Conservation (phyloP, 768 basidiomycete genomes). For the Leccinum pellstonianum region DNA sequence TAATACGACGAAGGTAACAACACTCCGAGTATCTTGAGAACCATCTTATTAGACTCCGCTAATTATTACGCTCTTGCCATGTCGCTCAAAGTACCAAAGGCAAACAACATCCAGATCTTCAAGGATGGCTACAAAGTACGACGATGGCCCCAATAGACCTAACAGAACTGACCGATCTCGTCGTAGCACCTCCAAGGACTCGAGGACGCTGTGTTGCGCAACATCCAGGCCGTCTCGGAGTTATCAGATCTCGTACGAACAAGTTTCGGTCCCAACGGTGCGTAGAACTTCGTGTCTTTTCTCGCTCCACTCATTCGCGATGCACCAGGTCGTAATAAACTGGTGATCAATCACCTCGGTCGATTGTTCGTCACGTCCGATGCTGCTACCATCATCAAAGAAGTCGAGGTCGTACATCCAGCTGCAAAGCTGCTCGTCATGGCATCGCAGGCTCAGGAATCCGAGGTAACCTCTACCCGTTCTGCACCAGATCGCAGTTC, state of each 20-base stretch:
- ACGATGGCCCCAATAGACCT: background rate
- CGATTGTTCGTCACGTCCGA: constrained; percentile 96
- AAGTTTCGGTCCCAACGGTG: constrained; percentile 95
- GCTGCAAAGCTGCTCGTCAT: constrained; percentile 99
- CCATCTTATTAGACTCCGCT: constrained; percentile 41
- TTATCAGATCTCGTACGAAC: constrained; percentile 93
- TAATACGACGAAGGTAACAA: constrained; percentile 60
- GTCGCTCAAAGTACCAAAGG: constrained; percentile 93
- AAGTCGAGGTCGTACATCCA: constrained; percentile 98
- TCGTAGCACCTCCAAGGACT: constrained; percentile 77
- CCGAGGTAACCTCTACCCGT: constrained; percentile 59
- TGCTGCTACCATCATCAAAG: constrained; percentile 97
- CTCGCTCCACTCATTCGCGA: constrained; percentile 6
- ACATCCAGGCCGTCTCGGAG: constrained; percentile 95
- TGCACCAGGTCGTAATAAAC: constrained; percentile 84
- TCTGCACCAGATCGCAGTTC: constrained; percentile 1
- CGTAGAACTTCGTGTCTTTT: constrained; percentile 21
- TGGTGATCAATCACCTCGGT: constrained; percentile 96
- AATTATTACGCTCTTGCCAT: constrained; percentile 39
- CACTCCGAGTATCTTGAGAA: constrained; percentile 47
- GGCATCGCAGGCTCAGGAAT: constrained; percentile 95
- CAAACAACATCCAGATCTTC: constrained; percentile 87
- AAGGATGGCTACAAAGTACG: constrained; percentile 94
- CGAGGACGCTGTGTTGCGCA: constrained; percentile 95
- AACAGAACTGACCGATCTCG: constrained; percentile 5